A percentile compares a stretch with the other conserved stretches of the same genome.
Evolutionary conservation across 2,329 filamentous ascomycete genomes (phyloP).

Genomic region (Colletotrichum eleusines): DNA sequence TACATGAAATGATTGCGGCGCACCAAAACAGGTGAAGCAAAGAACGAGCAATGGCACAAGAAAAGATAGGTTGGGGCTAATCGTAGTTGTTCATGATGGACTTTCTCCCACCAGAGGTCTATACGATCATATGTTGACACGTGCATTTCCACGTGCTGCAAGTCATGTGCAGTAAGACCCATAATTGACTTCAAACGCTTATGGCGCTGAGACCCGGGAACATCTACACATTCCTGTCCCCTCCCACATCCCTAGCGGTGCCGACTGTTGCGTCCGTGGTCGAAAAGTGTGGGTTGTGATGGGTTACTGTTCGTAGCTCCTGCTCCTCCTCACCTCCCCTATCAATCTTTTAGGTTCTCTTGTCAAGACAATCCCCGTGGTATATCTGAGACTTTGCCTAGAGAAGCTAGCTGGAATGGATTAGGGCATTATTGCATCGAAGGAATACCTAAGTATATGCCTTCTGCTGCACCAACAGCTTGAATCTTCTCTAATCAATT

Average conservation of each 20-base stretch:
- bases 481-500: background rate
- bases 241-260: slow-evolving; percentile 3
- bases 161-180: background rate
- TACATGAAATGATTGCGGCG: background rate
- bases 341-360: slow-evolving; percentile 6
- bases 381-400: slow-evolving; percentile 7
- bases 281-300: slow-evolving; percentile 18
- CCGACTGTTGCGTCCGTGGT: slow-evolving; percentile 27
- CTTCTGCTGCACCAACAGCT: slow-evolving; percentile 28
- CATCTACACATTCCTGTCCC: slow-evolving; percentile 19
- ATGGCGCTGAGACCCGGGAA: background rate
- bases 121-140: background rate
- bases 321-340: slow-evolving; percentile 5
- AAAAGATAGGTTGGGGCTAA: background rate
- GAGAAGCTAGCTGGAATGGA: slow-evolving; percentile 8
- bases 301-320: slow-evolving; percentile 17
- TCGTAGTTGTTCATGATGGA: background rate
- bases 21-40: background rate
- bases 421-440: slow-evolving; percentile 18
- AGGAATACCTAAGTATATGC: background rate
- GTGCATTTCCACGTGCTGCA: background rate
- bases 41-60: background rate
- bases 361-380: slow-evolving; percentile 7
- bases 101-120: background rate
- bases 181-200: background rate